These are phyloP conservation scores for Acephala macrosclerotiorum DNA, from an alignment of 2,329 filamentous ascomycete genomes.

Conservation along the genomic window DNA sequence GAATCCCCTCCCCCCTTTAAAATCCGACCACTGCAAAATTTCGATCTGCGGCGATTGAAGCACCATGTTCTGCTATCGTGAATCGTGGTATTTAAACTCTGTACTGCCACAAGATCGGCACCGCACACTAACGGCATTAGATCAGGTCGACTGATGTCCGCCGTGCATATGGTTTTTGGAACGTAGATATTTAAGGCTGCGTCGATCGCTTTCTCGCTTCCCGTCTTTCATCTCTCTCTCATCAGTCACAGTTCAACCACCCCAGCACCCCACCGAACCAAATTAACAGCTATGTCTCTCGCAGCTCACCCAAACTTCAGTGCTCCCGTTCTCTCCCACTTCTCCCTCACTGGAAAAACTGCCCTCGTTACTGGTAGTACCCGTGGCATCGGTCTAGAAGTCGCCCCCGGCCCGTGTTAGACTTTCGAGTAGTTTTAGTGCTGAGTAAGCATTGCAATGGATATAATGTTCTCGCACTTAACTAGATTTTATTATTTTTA, in stretches of 20 bases:
- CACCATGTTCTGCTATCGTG: constrained; percentile 8
- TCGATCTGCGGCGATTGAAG: neutral
- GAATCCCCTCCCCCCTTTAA: neutral
- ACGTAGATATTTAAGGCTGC: neutral
- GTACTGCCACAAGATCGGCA: constrained; percentile 1
- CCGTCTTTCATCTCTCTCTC: neutral
- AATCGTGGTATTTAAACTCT: neutral
- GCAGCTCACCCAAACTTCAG: neutral
- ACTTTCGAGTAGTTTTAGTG: too few relatives aligned
- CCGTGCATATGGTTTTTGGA: neutral
- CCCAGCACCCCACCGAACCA: too few relatives aligned
- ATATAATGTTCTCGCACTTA: too few relatives aligned
- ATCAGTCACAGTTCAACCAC: neutral
- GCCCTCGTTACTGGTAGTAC: constrained; percentile 55
- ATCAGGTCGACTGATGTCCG: constrained; percentile 10
- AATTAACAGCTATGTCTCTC: constrained; percentile 1
- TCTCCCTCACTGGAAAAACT: constrained; percentile 48
- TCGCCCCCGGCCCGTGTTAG: constrained; percentile 50
- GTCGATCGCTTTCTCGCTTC: neutral
- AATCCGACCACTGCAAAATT: neutral
- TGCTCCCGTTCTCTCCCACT: constrained; percentile 21
- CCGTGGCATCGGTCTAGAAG: constrained; percentile 52
- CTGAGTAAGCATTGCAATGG: too few relatives aligned
- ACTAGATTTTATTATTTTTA: too few relatives aligned
- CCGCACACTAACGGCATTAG: neutral